These are phyloP conservation scores for Saccharomycopsis capsularis DNA, from an alignment of 805 yeast species.

Conservation along the genomic window DNA sequence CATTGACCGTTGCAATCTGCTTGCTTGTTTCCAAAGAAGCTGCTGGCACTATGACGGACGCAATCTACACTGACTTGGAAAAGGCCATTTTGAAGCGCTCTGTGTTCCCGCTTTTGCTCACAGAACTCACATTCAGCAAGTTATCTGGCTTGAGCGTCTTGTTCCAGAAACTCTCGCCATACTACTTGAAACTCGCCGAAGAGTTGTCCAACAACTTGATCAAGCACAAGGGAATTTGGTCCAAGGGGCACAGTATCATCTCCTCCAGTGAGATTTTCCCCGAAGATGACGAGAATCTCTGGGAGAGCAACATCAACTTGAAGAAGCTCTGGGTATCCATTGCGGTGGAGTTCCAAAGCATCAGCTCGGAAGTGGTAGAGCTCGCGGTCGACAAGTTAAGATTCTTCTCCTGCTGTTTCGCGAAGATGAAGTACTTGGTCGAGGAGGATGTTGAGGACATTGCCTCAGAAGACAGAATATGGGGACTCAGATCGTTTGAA, in stretches of 20 bases:
- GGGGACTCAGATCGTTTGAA: slow-evolving; percentile 3
- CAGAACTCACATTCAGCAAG: slow-evolving; percentile 9
- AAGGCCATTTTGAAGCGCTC: slow-evolving; percentile 4
- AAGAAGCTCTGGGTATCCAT: slow-evolving; percentile 23
- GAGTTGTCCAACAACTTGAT: slow-evolving; percentile 15
- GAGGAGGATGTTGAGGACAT: slow-evolving; percentile 9
- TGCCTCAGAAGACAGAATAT: background rate
- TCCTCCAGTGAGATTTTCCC: background rate
- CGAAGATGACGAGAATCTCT: slow-evolving; percentile 18
- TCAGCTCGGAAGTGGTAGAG: slow-evolving; percentile 23
- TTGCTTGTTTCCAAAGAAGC: background rate
- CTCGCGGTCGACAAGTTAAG: slow-evolving; percentile 25
- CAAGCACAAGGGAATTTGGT: slow-evolving; percentile 17
- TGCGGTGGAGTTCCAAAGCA: slow-evolving; percentile 18
- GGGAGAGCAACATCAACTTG: slow-evolving; percentile 24
- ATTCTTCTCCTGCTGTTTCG: slow-evolving; percentile 25
- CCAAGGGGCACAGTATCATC: slow-evolving; percentile 5
- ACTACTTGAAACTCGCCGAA: slow-evolving; percentile 11
- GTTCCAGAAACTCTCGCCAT: background rate
- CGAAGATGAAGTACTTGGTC: slow-evolving; percentile 8
- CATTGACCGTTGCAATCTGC: background rate
- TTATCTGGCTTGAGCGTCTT: background rate
- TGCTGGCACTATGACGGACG: background rate
- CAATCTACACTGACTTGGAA: background rate
- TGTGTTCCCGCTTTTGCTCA: slow-evolving; percentile 6